Evolutionary conservation across 73 alveolate genomes (phyloP).

Genomic region (Paramecium sexaurelia): DNA sequence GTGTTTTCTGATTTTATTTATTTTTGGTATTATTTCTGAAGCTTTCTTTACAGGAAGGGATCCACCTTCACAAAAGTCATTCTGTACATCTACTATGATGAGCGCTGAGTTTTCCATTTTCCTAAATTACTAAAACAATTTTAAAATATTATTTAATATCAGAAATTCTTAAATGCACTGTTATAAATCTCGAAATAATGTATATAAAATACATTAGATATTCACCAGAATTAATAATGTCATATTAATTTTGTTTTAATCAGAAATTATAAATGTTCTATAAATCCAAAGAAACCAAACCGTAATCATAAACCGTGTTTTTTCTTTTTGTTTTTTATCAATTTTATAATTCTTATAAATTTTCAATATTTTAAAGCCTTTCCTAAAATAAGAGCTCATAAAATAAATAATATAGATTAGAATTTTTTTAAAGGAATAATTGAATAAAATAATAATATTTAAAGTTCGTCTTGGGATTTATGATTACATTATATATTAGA

Average conservation of each 20-base stretch:
- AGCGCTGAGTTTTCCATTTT: constrained; percentile 69
- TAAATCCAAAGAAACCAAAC: not conserved
- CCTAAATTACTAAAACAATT: not conserved
- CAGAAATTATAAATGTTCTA: not conserved
- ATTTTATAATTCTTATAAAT: too few relatives aligned
- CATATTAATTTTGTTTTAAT: not conserved
- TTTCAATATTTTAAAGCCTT: too few relatives aligned
- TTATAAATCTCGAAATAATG: not conserved
- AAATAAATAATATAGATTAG: too few relatives aligned
- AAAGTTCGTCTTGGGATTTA: too few relatives aligned
- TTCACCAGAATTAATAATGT: not conserved
- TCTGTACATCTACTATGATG: constrained; percentile 92
- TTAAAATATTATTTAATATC: not conserved
- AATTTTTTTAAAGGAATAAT: too few relatives aligned
- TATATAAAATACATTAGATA: not conserved
- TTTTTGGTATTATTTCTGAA: constrained; percentile 81
- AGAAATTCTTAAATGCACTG: not conserved
- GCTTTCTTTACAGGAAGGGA: constrained; percentile 86
- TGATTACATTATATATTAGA: too few relatives aligned
- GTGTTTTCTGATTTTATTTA: constrained; percentile 82
- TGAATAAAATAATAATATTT: too few relatives aligned
- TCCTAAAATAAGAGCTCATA: too few relatives aligned
- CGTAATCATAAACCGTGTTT: not conserved
- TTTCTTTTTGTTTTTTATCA: not conserved
- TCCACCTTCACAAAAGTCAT: constrained; percentile 98